Evolutionary conservation across 257 asterid species (phyloP), one percentile per base, ranked within the genome.

Genomic region (Gardenia jasminoides): DNA sequence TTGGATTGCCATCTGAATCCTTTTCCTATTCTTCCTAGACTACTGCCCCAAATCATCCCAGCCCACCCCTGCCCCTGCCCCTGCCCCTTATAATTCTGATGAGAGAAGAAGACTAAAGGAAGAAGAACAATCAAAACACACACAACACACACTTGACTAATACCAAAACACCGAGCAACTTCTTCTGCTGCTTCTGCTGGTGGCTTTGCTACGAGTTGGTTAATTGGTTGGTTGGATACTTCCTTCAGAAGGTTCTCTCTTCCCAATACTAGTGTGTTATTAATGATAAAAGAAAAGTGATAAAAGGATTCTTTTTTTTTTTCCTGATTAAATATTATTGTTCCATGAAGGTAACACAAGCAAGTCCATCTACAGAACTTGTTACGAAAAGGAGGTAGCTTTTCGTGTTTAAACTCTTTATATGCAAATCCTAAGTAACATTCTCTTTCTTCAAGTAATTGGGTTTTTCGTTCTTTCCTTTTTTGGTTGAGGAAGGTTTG

Each of bases 161-260:
- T 11, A 46, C 56, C 15, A 4, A 50, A 5, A 15, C 1, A 50
- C 16, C 15, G 3, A 52, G 72, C 52, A 64, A 59, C 72, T 22
- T 31, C 67, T 13, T 20, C 52, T 10, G 46, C 39, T 50, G 65
- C 78, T 43, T 41, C 73, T 36, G 41, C 43, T 30, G 13, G 58
- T 8, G 65, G n/a, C 24, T 20, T 31, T 48, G 62, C 33, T 47
- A 1, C 13, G 7, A 1, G 69, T 54, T 28, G 59, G 80, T 84
- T 84, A 66, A 36, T 36, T 36, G 41, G 41, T 9, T 7, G 62
- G 67, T 84, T 19, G 47, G 80, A 82, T 84, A 67, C 85, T 83
- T 83, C 80, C 70, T 74, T 77, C 52, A 30, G 78, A 81, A 83
- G 82, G 70, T 65, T 82, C 78, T 67, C 80, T 69, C 11, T 43